Base-by-base conservation (phyloP, 2,329 filamentous ascomycete species). In the Colletotrichum chrysophilum region DNA sequence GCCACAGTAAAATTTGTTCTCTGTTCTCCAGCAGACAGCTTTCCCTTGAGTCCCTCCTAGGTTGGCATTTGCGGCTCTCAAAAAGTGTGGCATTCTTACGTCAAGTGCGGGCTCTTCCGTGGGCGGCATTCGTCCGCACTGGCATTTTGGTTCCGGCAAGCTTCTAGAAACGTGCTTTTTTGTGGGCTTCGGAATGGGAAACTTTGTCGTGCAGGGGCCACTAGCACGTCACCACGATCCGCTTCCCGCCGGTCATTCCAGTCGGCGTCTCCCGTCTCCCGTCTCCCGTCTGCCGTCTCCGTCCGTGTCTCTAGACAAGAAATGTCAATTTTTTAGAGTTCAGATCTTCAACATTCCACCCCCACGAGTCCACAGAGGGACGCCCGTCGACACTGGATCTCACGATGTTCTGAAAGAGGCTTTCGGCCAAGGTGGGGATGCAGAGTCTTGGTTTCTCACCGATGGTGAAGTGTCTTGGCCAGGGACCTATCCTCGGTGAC, bases 141-240 rank as follows among this genome's bases (percentile, higher is more conserved):
- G 61, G 61, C 28, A 38, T 64, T 38, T 61, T n/a, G 38, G 24
- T 36, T 66, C 67, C 30, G 72, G 10, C 32, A 60, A 65, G 70
- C 56, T 76, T 76, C 48, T 68, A 69, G 70, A 76, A 72, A 73
- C 69, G 69, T 75, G 43, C 61, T 66, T 66, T 71, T 66, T 36
- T 70, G 48, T 71, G 72, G 72, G 18, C 14, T 43, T 9, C 13
- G 18, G 24, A 13, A 52, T 32, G n/a, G 58, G 18, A 32, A 70
- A 58, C 30, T 71, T 38, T 61, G 36, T 26, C 52, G 61, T 56
- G 73, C 70, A 73, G 38, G 62, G 69, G 26, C 62, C 55, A 56
- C 56, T 26, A 26, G 55, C 32, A 75, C 69, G 73, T 72, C 73
- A 75, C 55, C 55, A 34, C 12, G 62, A 34, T 30, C 72, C 36